These are phyloP conservation scores for Phialocephala sp. DNA, from an alignment of 2,329 filamentous ascomycete genomes.

Conservation along the genomic window DNA sequence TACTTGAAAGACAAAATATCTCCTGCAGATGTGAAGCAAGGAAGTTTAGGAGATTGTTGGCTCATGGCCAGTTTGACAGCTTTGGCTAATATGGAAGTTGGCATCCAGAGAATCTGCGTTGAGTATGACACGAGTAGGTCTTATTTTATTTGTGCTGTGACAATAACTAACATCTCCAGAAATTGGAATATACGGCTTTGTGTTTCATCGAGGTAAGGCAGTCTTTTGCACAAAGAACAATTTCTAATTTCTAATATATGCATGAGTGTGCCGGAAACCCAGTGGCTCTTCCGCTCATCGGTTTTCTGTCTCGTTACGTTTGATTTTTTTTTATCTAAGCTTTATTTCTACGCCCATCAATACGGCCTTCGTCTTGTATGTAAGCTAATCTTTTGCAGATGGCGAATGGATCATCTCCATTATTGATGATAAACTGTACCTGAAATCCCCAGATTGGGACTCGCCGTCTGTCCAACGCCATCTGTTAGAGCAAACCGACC, in stretches of 20 bases:
- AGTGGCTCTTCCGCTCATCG: no score
- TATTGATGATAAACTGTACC: slow-evolving; percentile 87
- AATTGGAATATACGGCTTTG: slow-evolving; percentile 12
- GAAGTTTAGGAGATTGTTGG: slow-evolving; percentile 83
- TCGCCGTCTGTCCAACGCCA: slow-evolving; percentile 77
- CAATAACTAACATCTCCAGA: not conserved
- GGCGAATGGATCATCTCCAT: slow-evolving; percentile 93
- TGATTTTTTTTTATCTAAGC: no score
- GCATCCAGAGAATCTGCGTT: slow-evolving; percentile 77
- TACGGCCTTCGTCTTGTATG: no score
- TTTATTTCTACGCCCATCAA: no score
- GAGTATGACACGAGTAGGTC: slow-evolving; percentile 59
- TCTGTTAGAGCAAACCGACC: slow-evolving; percentile 76
- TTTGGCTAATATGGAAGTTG: slow-evolving; percentile 72
- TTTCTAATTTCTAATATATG: no score
- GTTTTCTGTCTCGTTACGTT: no score
- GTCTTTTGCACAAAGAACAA: no score
- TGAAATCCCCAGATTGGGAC: slow-evolving; percentile 83
- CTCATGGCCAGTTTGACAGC: slow-evolving; percentile 81
- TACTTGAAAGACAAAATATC: slow-evolving; percentile 82
- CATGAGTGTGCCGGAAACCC: no score
- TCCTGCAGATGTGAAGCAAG: slow-evolving; percentile 81
- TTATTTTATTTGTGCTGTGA: no score
- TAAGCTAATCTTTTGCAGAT: slow-evolving; percentile 50
- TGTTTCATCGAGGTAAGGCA: slow-evolving; percentile 2